Conservation (phyloP, 768 basidiomycete genomes). For the Sarcodon sp. region DNA sequence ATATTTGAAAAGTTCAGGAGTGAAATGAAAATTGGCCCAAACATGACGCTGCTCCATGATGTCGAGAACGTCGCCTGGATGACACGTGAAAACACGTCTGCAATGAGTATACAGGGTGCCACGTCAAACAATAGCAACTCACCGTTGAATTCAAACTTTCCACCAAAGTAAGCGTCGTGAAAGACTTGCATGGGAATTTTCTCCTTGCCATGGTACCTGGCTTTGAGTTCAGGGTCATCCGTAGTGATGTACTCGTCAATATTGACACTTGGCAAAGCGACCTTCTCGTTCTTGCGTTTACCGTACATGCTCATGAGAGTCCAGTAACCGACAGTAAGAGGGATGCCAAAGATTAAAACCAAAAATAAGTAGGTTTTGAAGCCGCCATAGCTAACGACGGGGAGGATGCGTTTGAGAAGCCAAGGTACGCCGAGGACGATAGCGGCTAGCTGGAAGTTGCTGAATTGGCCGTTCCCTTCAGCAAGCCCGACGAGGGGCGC, state of each 20-base stretch:
- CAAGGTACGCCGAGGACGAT: conserved; percentile 75
- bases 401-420: conserved; percentile 69
- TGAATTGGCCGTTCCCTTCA: conserved; percentile 80
- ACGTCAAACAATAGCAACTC: conserved; percentile 10
- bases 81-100: conserved; percentile 1
- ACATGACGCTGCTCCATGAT: conserved; percentile 91
- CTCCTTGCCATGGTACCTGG: conserved; percentile 65
- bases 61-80: conserved; percentile 81
- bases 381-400: conserved; percentile 73
- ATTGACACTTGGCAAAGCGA: conserved; percentile 70
- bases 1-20: conserved; percentile 85
- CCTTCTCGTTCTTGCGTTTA: conserved; percentile 71
- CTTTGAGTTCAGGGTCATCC: conserved; percentile 71
- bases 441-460: conserved; percentile 65
- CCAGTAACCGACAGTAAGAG: conserved; percentile 84
- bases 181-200: conserved; percentile 98
- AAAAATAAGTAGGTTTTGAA: conserved; percentile 82
- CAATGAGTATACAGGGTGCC: not conserved
- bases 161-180: conserved; percentile 95
- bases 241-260: conserved; percentile 88
- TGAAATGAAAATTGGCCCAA: conserved; percentile 90
- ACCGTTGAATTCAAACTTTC: conserved; percentile 96
- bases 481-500: conserved; percentile 72
- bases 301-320: conserved; percentile 75
- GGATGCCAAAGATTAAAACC: conserved; percentile 58